A percentile compares a stretch with the other conserved stretches of the same genome.
phyloP scores from a whole-genome alignment of 2,329 filamentous ascomycete species.

The Trichoderma asperellum region DNA sequence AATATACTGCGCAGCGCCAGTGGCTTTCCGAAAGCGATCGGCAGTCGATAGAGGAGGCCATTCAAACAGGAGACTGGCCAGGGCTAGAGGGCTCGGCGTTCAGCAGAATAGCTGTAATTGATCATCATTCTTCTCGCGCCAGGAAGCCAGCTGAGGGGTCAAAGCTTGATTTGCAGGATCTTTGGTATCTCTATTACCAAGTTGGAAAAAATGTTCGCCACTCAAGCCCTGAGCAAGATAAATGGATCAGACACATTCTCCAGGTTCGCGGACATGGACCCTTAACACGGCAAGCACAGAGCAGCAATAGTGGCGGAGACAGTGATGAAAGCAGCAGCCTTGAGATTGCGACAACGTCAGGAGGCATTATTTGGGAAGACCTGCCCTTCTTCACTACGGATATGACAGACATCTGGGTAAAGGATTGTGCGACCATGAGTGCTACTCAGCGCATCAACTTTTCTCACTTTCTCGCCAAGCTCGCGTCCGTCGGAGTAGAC shows the following conservation, averaged over 20 bases:
- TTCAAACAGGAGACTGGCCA: background rate
- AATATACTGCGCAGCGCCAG: background rate
- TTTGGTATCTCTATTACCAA: slow-evolving; percentile 8
- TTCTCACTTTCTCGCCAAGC: no score
- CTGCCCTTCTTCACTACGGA: no score
- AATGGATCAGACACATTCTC: background rate
- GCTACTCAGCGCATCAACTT: no score
- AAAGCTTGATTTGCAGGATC: background rate
- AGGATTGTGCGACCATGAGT: no score
- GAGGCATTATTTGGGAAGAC: no score
- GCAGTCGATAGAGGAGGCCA: background rate
- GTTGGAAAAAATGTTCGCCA: background rate
- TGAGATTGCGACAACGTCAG: no score
- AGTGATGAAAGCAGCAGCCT: no score
- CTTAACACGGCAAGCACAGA: no score
- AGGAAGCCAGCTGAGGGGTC: background rate
- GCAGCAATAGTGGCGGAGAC: no score
- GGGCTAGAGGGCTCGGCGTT: background rate
- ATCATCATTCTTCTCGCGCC: background rate
- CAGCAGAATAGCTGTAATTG: background rate
- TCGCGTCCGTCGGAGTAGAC: no score
- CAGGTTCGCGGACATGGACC: no score
- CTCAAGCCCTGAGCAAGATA: slow-evolving; percentile 3
- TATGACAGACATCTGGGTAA: no score
- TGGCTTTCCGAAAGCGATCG: background rate